Conservation (phyloP, 495 filamentous ascomycete species). For the Friedmanniomyces simplex region DNA sequence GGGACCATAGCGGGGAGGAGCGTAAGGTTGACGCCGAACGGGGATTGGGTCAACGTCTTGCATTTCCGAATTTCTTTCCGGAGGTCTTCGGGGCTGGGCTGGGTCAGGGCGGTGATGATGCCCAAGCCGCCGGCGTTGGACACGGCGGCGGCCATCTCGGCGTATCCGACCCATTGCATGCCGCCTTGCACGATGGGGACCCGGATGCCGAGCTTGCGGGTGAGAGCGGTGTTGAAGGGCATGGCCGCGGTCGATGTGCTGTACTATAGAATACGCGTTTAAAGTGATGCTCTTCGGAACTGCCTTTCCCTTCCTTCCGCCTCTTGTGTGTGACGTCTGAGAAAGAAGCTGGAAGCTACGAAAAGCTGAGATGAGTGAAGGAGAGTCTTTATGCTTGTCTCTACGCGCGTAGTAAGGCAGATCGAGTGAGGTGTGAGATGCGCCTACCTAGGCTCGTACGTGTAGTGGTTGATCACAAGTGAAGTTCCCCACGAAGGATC, state of each 20-base stretch:
- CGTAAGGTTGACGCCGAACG: slow-evolving; percentile 94
- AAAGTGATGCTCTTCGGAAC: too few relatives aligned
- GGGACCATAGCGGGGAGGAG: slow-evolving; percentile 82
- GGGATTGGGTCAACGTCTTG: slow-evolving; percentile 71
- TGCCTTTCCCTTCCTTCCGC: neutral
- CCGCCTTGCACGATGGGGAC: slow-evolving; percentile 97
- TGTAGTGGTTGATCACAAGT: neutral
- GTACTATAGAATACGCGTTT: too few relatives aligned
- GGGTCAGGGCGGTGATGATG: slow-evolving; percentile 85
- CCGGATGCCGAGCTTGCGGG: slow-evolving; percentile 76
- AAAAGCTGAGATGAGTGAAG: too few relatives aligned
- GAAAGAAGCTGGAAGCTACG: too few relatives aligned
- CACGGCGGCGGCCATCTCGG: slow-evolving; percentile 86
- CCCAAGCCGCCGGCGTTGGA: slow-evolving; percentile 92
- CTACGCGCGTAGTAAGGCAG: too few relatives aligned
- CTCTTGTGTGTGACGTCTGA: neutral
- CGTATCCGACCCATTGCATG: slow-evolving; percentile 89
- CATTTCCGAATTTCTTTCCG: slow-evolving; percentile 87
- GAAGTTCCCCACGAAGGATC: neutral
- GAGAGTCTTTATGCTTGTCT: too few relatives aligned
- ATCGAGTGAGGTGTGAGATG: too few relatives aligned
- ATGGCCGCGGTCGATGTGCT: slow-evolving; percentile 37
- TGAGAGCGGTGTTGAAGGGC: slow-evolving; percentile 89
- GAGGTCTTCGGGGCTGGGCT: slow-evolving; percentile 84
- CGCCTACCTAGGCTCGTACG: neutral